Base-by-base conservation (phyloP, 345 rosid species). In the Garcia nutans region DNA sequence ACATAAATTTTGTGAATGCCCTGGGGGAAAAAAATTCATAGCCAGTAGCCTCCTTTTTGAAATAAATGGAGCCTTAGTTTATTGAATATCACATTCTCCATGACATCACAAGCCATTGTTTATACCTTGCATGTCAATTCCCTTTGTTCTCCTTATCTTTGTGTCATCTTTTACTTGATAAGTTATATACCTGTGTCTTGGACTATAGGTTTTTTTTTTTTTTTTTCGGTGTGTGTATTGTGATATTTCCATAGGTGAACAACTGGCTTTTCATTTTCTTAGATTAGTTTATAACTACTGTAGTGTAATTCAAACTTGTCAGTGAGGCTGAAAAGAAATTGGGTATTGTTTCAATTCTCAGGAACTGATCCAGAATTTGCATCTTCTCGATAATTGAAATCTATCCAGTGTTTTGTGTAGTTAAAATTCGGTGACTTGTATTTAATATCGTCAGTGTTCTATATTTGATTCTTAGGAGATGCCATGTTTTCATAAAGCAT, bases 161-260 rank as follows among this genome's bases (percentile, higher is more conserved):
- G 22, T 56, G 62, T 63, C 31, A 71, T 17, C 42, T 17, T 22
- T 50, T 3, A 3, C 63, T 70, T 37, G 64, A 37, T 10, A 65
- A 41, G 31, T 65, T 41, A 65, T 65, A 20, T 41, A 45, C 24
- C 13, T 60, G 5, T 65, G 68, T 65, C 11, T 56, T 56, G 33
- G 64, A 41, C 64, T 33, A 13, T 1, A n/a, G 16, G 3, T 11
- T 37, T 31, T 37, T 55, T 8, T 11, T 71, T 5, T n/a, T n/a
- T n/a, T n/a, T n/a, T n/a, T n/a, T n/a, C n/a, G n/a, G n/a, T 17
- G 45, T 50, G 56, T 71, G 9, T 42, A 6, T 7, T 12, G 6
- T n/a, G 54, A 55, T 59, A 60, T 42, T 71, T 33, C 47, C 63
- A 3, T 2, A 52, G 50, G 33, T 71, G 74, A 71, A 49, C 20